phyloP scores from a whole-genome alignment of 192 early-diverging fungal species.

The Linnemannia hyalina region DNA sequence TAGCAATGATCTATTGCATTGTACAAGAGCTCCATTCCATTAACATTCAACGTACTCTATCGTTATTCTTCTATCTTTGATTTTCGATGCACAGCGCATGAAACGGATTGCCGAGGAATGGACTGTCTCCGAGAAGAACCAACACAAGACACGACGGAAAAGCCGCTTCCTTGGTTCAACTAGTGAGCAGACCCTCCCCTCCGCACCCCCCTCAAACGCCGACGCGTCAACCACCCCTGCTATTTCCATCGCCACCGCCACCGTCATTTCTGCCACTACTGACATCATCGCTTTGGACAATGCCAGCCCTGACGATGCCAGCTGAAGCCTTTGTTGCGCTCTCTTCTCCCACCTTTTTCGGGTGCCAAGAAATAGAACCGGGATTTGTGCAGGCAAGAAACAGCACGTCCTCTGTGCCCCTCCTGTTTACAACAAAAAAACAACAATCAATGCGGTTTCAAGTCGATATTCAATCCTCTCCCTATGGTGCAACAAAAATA shows the following conservation, averaged over 20 bases:
- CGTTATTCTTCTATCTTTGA: not conserved
- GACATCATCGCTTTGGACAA: not conserved
- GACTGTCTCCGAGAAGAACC: constrained; percentile 47
- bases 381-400: not conserved
- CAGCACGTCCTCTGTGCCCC: too few relatives aligned
- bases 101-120: constrained; percentile 42
- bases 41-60: not conserved
- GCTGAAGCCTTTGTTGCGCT: not conserved
- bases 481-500: not conserved
- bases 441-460: not conserved
- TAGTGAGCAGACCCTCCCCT: constrained; percentile 9
- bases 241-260: not conserved
- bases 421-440: too few relatives aligned
- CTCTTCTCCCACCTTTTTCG: not conserved
- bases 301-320: not conserved
- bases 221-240: not conserved
- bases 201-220: not conserved
- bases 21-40: not conserved
- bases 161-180: constrained; percentile 30
- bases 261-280: not conserved
- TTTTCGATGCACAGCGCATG: constrained; percentile 31
- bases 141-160: constrained; percentile 40
- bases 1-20: not conserved
- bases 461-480: not conserved
- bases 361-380: not conserved